Conservation (phyloP, 441 rosid genomes). For the Jatropha podagrica region DNA sequence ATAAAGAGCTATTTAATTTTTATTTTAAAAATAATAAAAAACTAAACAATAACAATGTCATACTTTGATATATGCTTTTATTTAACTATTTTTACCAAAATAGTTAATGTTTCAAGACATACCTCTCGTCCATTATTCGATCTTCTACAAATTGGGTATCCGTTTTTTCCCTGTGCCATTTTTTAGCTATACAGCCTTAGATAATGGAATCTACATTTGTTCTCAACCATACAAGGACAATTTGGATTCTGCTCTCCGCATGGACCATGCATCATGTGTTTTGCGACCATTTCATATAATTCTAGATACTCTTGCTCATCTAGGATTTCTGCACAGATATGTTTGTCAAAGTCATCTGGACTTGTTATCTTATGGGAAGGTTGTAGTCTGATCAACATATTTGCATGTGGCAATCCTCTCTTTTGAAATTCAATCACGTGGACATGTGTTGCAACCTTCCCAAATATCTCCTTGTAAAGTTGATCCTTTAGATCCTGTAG, state of each 20-base stretch:
- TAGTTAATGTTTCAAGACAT: no score
- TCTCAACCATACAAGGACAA: not conserved
- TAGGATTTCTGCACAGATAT: not conserved
- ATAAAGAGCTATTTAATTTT: no score
- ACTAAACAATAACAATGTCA: no score
- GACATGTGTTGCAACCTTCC: not conserved
- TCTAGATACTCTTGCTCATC: not conserved
- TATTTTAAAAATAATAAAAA: no score
- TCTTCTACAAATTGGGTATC: not conserved
- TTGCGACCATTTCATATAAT: not conserved
- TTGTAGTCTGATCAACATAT: not conserved
- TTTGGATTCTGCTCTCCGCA: not conserved
- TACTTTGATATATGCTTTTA: no score
- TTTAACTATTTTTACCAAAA: no score
- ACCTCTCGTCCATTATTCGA: not conserved
- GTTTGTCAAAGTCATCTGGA: not conserved
- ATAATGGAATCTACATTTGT: no score
- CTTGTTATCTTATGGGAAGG: not conserved
- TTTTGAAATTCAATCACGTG: not conserved
- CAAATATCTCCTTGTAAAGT: not conserved
- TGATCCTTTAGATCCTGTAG: not conserved
- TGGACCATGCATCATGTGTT: conserved; percentile 4
- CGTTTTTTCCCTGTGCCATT: not conserved
- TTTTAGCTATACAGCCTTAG: not conserved
- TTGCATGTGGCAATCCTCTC: not conserved